These are phyloP conservation scores for Penicillium silybi DNA, from an alignment of 495 filamentous ascomycete genomes.

Conservation along the genomic window DNA sequence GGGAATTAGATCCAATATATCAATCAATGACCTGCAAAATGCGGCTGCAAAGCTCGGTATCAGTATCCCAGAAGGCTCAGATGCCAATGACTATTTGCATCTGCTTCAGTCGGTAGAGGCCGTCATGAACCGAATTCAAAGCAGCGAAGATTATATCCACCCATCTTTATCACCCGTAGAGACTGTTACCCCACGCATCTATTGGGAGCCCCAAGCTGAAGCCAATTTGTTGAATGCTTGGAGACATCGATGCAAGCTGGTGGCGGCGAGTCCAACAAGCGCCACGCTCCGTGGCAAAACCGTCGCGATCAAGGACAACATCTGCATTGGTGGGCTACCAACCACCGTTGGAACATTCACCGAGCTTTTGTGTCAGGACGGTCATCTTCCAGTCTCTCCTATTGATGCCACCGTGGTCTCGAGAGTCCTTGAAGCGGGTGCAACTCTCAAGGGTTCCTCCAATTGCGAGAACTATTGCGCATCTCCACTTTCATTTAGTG, in stretches of 20 bases:
- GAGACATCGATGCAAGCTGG: slow-evolving; percentile 24
- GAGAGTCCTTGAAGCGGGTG: slow-evolving; percentile 38
- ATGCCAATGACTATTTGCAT: slow-evolving; percentile 23
- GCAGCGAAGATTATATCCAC: slow-evolving; percentile 27
- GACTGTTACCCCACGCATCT: slow-evolving; percentile 11
- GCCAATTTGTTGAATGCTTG: slow-evolving; percentile 41
- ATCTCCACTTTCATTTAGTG: slow-evolving; percentile 31
- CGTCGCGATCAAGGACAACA: slow-evolving; percentile 37
- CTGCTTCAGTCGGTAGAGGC: slow-evolving; percentile 27
- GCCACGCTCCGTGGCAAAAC: slow-evolving; percentile 23
- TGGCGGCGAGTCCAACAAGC: slow-evolving; percentile 8
- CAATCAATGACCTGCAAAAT: too few species aligned
- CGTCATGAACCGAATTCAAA: slow-evolving; percentile 15
- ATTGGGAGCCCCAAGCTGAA: slow-evolving; percentile 17
- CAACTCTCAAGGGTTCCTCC: slow-evolving; percentile 30
- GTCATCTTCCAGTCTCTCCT: slow-evolving; percentile 20
- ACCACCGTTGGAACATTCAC: slow-evolving; percentile 30
- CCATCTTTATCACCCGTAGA: slow-evolving; percentile 15
- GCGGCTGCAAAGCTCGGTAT: slow-evolving; percentile 8
- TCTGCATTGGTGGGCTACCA: slow-evolving; percentile 31
- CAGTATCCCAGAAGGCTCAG: slow-evolving; percentile 10
- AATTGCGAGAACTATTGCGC: slow-evolving; percentile 43
- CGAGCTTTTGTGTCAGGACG: slow-evolving; percentile 18
- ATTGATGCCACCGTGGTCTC: slow-evolving; percentile 39
- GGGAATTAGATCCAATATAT: too few species aligned